A percentile compares a stretch with the other conserved stretches of the same genome.
Conservation (phyloP, 2,329 filamentous ascomycete species). For the Colletotrichum godetiae region DNA sequence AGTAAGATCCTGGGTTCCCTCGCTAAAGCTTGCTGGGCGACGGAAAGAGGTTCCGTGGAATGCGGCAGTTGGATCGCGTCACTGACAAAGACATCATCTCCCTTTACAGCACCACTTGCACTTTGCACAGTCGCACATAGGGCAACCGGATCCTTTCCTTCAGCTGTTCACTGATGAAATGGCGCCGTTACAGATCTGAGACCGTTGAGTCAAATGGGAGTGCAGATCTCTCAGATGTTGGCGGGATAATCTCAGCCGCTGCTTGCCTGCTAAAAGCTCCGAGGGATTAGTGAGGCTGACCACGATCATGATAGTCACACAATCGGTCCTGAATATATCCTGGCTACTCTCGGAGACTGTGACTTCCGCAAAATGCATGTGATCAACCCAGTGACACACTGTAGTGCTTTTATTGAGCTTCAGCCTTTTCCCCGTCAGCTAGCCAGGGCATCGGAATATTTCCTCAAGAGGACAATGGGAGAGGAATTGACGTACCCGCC, state of each 20-base stretch:
- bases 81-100: background rate
- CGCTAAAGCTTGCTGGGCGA: background rate
- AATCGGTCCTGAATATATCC: too few relatives aligned
- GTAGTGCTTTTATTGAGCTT: background rate
- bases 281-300: background rate
- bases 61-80: background rate
- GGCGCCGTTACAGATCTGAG: slow-evolving; percentile 36
- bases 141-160: slow-evolving; percentile 41
- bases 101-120: background rate
- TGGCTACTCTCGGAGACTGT: background rate
- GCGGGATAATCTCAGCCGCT: background rate
- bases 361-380: background rate
- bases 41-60: background rate
- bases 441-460: background rate
- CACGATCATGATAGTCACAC: too few relatives aligned
- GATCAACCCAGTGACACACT: background rate
- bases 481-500: background rate
- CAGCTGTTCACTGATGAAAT: slow-evolving; percentile 40
- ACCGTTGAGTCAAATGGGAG: background rate
- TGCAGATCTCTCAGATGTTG: slow-evolving; percentile 11
- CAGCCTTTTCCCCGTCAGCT: background rate
- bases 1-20: background rate
- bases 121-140: slow-evolving; percentile 21
- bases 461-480: background rate
- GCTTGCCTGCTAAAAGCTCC: background rate